Percentiles rank a stretch among this genome's conserved stretches.
These are phyloP conservation scores for Lenzites betulinus DNA, from an alignment of 768 basidiomycete species.

Conservation along the genomic window DNA sequence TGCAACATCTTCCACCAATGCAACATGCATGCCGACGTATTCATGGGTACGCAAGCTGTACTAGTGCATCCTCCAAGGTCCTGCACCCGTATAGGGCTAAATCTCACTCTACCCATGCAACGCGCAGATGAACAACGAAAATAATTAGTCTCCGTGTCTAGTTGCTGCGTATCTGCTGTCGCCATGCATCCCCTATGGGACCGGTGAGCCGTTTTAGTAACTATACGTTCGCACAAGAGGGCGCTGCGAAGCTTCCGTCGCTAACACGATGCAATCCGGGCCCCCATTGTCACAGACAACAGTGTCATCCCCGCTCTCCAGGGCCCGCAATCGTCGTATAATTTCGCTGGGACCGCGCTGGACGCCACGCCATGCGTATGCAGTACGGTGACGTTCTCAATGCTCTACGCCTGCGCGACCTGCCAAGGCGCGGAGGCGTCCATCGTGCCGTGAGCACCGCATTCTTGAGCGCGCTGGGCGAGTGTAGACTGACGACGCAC, in stretches of 20 bases:
- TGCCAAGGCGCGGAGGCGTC: not conserved
- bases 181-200: not conserved
- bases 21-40: not conserved
- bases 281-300: not conserved
- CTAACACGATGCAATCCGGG: no score
- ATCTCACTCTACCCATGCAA: no score
- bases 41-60: not conserved
- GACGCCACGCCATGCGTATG: not conserved
- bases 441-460: not conserved
- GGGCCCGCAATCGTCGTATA: not conserved
- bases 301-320: not conserved
- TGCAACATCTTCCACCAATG: not conserved
- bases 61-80: not conserved
- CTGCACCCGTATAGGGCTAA: not conserved
- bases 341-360: not conserved
- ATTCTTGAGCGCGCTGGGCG: not conserved
- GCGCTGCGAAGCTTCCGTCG: not conserved
- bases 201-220: not conserved
- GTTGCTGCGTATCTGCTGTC: not conserved
- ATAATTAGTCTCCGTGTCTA: not conserved
- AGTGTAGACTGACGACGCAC: not conserved
- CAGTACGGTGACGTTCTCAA: not conserved
- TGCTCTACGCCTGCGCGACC: conserved; percentile 1
- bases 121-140: conserved; percentile 3
- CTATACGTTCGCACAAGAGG: not conserved